Evolutionary conservation across 2,329 filamentous ascomycete species (phyloP), one percentile per base, ranked within the genome.

Genomic region (Sclerotinia subarctica): DNA sequence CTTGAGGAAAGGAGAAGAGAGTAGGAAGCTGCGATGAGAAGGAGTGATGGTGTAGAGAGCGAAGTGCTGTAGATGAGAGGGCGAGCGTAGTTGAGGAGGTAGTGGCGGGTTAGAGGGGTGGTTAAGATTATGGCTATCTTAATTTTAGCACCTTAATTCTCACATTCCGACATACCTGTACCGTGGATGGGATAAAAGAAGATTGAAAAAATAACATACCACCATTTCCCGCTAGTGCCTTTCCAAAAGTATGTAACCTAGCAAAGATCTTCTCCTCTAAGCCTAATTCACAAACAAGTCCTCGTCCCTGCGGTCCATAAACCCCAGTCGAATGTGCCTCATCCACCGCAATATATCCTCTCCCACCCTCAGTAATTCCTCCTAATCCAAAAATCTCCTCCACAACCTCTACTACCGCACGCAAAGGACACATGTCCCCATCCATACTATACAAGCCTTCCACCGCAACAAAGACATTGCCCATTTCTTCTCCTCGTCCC

Each of bases 291-390:
- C 80, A 80, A 5, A 87, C 83, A 5, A 86, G 73, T 0, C 85
- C 85, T 0, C 77, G 76, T 0, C 85, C 85, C 0, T 79, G 76
- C 0, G 78, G 78, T 0, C 85, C 85, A 70, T 84, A 80, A 0
- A 84, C 77, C 0, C 85, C 85, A 19, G 79, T 82, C 0, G 81
- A 79, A 72, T 87, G 85, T 0, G 85, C 85, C 69, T 88, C 85
- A 69, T 88, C 85, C 0, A 87, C 79, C 17, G 86, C 76, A 44
- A 87, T 80, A 70, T 85, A 81, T 3, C 78, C 81, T 70, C 80
- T 81, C 0, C 77, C 79, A 0, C 66, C 46, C 1, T 75, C 75
- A 8, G 29, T 24, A 17, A 47, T 1, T 11, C 44, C 60, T 10
- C 60, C 66, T 10, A 64, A 42, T 0, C 59, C 66, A 24, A 78